phyloP scores from a whole-genome alignment of 768 basidiomycete species.

The Pulveroboletus sp. region DNA sequence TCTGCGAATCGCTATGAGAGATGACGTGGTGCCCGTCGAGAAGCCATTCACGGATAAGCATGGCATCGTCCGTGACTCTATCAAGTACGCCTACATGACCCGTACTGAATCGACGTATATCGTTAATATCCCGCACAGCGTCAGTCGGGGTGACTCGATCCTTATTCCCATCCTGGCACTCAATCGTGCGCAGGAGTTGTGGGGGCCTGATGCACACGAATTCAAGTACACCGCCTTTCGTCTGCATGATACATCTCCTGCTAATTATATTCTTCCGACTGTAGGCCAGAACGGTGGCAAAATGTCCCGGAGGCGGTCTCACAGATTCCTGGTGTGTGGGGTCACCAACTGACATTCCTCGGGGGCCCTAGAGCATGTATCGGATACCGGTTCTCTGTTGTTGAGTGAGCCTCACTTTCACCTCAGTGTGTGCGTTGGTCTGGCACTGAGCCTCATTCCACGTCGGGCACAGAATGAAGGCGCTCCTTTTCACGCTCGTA shows the following conservation, averaged over 20 bases:
- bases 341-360: conserved; percentile 55
- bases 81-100: conserved; percentile 28
- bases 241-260: background rate
- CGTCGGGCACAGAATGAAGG: conserved; percentile 3
- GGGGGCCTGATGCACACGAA: conserved; percentile 58
- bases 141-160: conserved; percentile 42
- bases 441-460: background rate
- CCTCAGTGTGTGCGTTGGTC: too few species aligned
- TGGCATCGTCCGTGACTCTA: conserved; percentile 36
- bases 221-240: conserved; percentile 43
- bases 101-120: background rate
- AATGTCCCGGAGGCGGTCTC: conserved; percentile 40
- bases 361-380: conserved; percentile 65
- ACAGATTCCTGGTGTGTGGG: conserved; percentile 56
- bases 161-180: conserved; percentile 51
- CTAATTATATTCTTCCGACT: background rate
- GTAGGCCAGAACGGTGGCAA: conserved; percentile 64
- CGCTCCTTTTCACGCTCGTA: conserved; percentile 4
- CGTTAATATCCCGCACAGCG: conserved; percentile 17
- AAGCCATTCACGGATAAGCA: conserved; percentile 41
- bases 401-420: conserved; percentile 40
- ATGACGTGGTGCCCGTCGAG: conserved; percentile 49
- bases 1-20: conserved; percentile 42
- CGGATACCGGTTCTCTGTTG: conserved; percentile 59
- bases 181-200: conserved; percentile 49